Evolutionary conservation across 75 land plant genomes (phyloP).

Genomic region (Selaginella tamariscina): DNA sequence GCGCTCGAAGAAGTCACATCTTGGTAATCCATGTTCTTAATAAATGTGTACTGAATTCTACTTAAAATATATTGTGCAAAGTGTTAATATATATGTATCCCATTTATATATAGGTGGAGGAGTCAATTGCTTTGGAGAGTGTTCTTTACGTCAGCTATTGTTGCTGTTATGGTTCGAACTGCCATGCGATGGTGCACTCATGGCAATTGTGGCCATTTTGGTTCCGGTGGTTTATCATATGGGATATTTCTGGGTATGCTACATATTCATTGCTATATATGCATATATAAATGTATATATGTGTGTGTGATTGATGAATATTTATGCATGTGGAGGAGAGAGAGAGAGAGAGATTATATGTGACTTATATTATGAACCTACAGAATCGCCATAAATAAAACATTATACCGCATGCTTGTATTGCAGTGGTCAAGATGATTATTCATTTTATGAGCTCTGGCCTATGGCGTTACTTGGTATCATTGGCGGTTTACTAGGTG

Average conservation of each 20-base stretch:
- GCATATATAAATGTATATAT: no score
- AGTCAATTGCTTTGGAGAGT: constrained; percentile 99
- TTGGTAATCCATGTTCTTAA: constrained; percentile 49
- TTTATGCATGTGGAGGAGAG: no score
- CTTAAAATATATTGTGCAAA: background rate
- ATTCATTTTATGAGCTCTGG: constrained; percentile 84
- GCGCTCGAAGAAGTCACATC: constrained; percentile 98
- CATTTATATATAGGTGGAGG: constrained; percentile 66
- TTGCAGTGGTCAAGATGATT: constrained; percentile 92
- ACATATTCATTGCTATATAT: constrained; percentile 5
- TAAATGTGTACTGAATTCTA: no score
- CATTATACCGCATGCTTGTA: background rate
- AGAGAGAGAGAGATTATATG: no score
- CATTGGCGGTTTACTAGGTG: constrained; percentile 95
- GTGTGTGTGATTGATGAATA: no score
- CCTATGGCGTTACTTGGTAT: constrained; percentile 99
- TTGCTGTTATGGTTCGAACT: constrained; percentile 94
- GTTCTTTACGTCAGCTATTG: constrained; percentile 95
- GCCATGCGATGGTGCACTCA: constrained; percentile 97
- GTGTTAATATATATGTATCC: background rate
- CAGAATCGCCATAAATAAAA: no score
- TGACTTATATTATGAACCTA: no score
- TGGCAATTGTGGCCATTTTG: constrained; percentile 99
- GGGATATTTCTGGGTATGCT: constrained; percentile 87
- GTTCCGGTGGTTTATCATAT: constrained; percentile 98